A percentile compares a stretch with the other conserved stretches of the same genome.
Conservation (phyloP, 345 rosid genomes). For the Atalantia buxifolia region DNA sequence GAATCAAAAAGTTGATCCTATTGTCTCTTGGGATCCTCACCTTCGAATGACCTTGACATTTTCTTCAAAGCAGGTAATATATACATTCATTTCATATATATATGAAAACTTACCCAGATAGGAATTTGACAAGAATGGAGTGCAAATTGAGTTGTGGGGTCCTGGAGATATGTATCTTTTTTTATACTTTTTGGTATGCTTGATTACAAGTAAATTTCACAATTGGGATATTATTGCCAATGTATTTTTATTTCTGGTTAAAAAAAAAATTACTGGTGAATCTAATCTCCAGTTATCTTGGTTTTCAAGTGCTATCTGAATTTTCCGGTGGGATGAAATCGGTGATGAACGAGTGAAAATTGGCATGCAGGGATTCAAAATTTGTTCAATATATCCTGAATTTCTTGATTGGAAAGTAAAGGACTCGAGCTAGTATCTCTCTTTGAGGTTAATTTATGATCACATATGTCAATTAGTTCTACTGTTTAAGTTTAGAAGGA, state of each 20-base stretch:
- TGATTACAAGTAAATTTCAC: background rate
- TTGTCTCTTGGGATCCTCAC: too few relatives aligned
- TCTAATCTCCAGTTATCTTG: background rate
- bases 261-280: background rate
- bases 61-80: too few relatives aligned
- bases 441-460: background rate
- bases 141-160: slow-evolving; percentile 14
- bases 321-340: background rate
- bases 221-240: background rate
- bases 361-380: background rate
- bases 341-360: background rate
- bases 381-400: background rate
- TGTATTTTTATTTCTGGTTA: background rate
- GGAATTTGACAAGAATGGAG: too few relatives aligned
- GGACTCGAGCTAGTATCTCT: background rate
- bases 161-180: slow-evolving; percentile 64
- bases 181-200: slow-evolving; percentile 4
- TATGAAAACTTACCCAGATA: too few relatives aligned
- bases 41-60: too few relatives aligned
- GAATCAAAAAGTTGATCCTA: too few relatives aligned
- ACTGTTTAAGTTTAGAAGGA: background rate
- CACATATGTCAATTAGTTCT: too few relatives aligned
- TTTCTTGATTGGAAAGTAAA: background rate
- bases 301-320: background rate
- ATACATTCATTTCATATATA: too few relatives aligned